phyloP scores from a whole-genome alignment of 2,329 filamentous ascomycete genomes.

The Epichloe aotearoae region DNA sequence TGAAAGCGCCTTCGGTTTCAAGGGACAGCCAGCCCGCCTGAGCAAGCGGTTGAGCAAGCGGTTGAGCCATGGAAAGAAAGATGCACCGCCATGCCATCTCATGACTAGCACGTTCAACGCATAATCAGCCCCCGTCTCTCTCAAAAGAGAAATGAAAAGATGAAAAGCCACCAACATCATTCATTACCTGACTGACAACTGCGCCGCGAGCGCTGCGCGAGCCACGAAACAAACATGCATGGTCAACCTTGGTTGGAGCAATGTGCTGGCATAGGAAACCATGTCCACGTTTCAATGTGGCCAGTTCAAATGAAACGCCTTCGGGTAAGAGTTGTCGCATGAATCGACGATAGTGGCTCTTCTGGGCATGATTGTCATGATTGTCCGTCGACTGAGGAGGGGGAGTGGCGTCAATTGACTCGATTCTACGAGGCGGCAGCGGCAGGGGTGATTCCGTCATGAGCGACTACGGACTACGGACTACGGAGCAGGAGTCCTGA shows the following conservation, averaged over 20 bases:
- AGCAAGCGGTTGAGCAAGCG: slow-evolving; percentile 17
- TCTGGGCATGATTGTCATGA: background rate
- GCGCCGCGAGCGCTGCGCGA: background rate
- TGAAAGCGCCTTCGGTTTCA: background rate
- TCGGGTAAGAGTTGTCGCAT: slow-evolving; percentile 7
- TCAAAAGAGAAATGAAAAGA: no score
- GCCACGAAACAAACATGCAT: background rate
- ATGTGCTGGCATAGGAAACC: slow-evolving; percentile 8
- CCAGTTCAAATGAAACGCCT: slow-evolving; percentile 19
- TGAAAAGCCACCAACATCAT: no score
- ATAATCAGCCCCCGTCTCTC: no score
- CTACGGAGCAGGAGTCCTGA: background rate
- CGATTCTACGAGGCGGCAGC: background rate
- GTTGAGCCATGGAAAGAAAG: no score
- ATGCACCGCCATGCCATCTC: no score
- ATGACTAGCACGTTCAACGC: slow-evolving; percentile 39
- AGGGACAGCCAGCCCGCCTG: no score
- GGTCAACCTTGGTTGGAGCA: background rate
- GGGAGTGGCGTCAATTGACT: background rate
- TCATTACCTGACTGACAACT: background rate
- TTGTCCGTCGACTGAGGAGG: background rate
- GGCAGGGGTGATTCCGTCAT: background rate
- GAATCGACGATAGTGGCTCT: background rate
- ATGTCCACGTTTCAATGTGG: slow-evolving; percentile 16
- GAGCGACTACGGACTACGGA: no score